Evolutionary conservation across 148 eudicot genomes (phyloP).

Genomic region (Vaccinium macrocarpon): DNA sequence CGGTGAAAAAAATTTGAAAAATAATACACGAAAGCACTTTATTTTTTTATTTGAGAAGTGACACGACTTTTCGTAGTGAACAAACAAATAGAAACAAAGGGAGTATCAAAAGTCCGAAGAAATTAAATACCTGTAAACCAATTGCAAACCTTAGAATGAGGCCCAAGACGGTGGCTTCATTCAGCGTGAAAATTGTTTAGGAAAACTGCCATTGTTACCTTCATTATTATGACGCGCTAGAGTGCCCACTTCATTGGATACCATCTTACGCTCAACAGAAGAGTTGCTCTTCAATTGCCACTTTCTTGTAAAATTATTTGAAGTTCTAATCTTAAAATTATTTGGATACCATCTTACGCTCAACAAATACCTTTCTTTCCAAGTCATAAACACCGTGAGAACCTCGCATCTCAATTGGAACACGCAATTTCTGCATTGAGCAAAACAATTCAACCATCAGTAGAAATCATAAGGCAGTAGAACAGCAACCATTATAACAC

Average conservation of each 20-base stretch:
- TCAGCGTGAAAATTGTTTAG: conserved; percentile 12
- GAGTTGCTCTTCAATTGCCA: conserved; percentile 6
- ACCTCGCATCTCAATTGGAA: conserved; percentile 76
- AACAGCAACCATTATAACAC: background rate
- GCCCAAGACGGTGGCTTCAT: background rate
- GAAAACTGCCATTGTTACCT: background rate
- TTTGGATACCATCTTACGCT: too few relatives aligned
- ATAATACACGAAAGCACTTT: too few relatives aligned
- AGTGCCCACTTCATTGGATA: background rate
- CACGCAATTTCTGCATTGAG: conserved; percentile 44
- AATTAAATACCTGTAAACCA: background rate
- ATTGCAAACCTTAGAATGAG: conserved; percentile 6
- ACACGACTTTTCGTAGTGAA: too few relatives aligned
- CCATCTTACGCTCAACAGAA: conserved; percentile 4
- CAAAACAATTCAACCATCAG: background rate
- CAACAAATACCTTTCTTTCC: conserved; percentile 54
- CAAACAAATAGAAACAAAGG: too few relatives aligned
- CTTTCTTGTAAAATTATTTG: background rate
- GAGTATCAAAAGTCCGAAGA: background rate
- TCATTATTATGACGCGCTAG: background rate
- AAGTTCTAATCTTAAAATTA: background rate
- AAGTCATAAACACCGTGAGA: conserved; percentile 67
- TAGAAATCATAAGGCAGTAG: background rate
- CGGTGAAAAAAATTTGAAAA: too few relatives aligned
- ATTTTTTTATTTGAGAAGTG: too few relatives aligned